Evolutionary conservation across 2,329 filamentous ascomycete species (phyloP), one percentile per base, ranked within the genome.

Genomic region (Fusarium anthophilum): DNA sequence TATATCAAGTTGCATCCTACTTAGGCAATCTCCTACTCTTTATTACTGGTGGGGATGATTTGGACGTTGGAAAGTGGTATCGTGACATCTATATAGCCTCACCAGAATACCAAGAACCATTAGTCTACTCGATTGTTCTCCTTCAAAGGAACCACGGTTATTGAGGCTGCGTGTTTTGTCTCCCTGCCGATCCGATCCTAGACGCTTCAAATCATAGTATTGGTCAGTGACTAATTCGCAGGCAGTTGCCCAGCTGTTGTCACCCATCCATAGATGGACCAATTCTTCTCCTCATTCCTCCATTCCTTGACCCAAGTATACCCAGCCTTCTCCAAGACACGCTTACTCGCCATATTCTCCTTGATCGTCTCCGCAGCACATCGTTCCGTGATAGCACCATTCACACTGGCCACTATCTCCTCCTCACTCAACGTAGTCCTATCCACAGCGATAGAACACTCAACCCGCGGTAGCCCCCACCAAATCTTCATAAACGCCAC

Each of bases 211-310:
- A 20, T 8, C 20, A n/a, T n/a, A n/a, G n/a, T n/a, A n/a, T n/a
- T n/a, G n/a, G n/a, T n/a, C n/a, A n/a, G n/a, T n/a, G n/a, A 20
- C 32, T 59, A 59, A 22, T 8, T 24, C 4, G 11, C 3, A 22
- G 28, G 22, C 13, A 20, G 15, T 55, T 61, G 47, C 2, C 6
- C 53, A 14, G 28, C 44, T 0, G 45, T 18, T 15, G 44, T 61
- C 0, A 64, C 55, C 64, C 64, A 67, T 39, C 62, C 64, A 37
- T 66, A 67, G 22, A 67, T 60, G 1, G 63, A 59, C 64, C 64
- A 67, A 15, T 66, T 28, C 6, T 50, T 67, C 3, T 45, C 62
- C 12, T 67, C 64, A 20, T 67, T 67, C 28, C 44, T 67, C 64
- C 64, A 67, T 9, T 59, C 38, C 3, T 53, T 67, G 0, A 66